Evolutionary conservation across 139 green algal genomes (phyloP).

Genomic region (Parachlorella kessleri): DNA sequence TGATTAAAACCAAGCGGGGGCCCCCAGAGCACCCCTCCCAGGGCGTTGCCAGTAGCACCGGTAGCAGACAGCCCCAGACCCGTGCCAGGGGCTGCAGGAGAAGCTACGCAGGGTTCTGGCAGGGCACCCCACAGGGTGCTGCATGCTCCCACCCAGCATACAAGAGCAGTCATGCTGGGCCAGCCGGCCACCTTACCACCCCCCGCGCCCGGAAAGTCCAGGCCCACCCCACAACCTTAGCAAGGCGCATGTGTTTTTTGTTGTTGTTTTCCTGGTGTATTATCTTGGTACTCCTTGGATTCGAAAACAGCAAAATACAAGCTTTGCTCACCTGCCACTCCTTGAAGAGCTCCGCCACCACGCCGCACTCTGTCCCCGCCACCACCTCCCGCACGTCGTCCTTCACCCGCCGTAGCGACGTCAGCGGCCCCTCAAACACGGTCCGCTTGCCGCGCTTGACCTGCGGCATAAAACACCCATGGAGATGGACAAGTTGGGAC

Average conservation of each 20-base stretch:
- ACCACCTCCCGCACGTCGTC: constrained; percentile 91
- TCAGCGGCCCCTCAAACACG: constrained; percentile 79
- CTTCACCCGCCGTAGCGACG: constrained; percentile 88
- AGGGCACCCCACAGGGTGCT: not conserved
- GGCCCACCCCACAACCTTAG: too few species aligned
- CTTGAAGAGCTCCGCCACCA: constrained; percentile 69
- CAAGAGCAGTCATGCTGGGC: too few species aligned
- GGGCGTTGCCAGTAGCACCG: too few species aligned
- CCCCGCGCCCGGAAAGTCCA: too few species aligned
- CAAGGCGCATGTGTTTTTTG: too few species aligned
- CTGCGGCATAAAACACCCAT: constrained; percentile 13
- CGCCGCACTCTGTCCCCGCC: constrained; percentile 82
- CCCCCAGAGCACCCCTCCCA: too few species aligned
- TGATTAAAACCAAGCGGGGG: too few species aligned
- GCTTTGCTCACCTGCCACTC: constrained; percentile 72
- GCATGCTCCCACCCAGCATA: too few species aligned
- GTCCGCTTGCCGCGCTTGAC: constrained; percentile 67
- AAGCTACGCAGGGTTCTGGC: not conserved
- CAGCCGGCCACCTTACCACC: too few species aligned
- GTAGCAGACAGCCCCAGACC: too few species aligned
- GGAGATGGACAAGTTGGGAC: too few species aligned
- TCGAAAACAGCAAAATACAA: not conserved
- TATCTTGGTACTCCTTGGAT: not conserved
- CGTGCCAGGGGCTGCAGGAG: too few species aligned
- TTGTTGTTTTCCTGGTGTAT: not conserved